Conservation (phyloP, 768 basidiomycete species). For the Tubosaeta brunneosetosa region DNA sequence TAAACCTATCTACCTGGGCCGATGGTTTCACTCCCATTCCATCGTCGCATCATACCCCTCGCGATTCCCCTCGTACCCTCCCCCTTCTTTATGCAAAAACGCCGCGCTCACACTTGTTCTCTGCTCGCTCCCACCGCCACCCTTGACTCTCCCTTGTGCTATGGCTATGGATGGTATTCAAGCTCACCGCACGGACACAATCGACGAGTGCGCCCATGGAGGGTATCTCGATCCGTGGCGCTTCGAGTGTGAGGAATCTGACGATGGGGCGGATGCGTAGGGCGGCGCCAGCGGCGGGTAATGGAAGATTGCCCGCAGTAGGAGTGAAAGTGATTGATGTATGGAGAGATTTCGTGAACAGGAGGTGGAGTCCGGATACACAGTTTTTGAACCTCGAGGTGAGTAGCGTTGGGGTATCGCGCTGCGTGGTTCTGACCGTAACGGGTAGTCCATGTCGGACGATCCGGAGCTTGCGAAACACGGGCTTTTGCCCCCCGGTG, state of each 20-base stretch:
- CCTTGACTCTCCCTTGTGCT: slow-evolving; percentile 18
- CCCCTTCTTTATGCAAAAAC: slow-evolving; percentile 18
- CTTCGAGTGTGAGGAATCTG: slow-evolving; percentile 40
- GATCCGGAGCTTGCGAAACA: slow-evolving; percentile 74
- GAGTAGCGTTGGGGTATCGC: slow-evolving; percentile 26
- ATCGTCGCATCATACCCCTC: slow-evolving; percentile 9
- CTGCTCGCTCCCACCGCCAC: slow-evolving; percentile 26
- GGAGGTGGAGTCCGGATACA: slow-evolving; percentile 63
- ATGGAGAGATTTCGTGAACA: slow-evolving; percentile 74
- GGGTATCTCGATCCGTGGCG: slow-evolving; percentile 63
- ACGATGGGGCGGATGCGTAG: slow-evolving; percentile 55
- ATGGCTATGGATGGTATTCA: slow-evolving; percentile 19
- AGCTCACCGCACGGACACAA: slow-evolving; percentile 41
- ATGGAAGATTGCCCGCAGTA: slow-evolving; percentile 17
- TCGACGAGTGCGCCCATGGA: slow-evolving; percentile 38
- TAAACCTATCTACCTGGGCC: slow-evolving; percentile 11
- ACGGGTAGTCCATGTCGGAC: slow-evolving; percentile 62
- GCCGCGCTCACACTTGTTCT: slow-evolving; percentile 36
- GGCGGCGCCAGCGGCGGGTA: slow-evolving; percentile 12
- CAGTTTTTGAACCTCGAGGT: slow-evolving; percentile 83
- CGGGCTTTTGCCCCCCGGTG: slow-evolving; percentile 66
- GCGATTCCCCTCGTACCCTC: slow-evolving; percentile 5
- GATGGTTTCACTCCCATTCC: slow-evolving; percentile 11
- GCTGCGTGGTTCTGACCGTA: background rate
- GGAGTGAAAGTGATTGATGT: slow-evolving; percentile 48